A percentile compares a stretch with the other conserved stretches of the same genome.
Evolutionary conservation across 345 rosid species (phyloP).

Genomic region (Syzygium aqueum): DNA sequence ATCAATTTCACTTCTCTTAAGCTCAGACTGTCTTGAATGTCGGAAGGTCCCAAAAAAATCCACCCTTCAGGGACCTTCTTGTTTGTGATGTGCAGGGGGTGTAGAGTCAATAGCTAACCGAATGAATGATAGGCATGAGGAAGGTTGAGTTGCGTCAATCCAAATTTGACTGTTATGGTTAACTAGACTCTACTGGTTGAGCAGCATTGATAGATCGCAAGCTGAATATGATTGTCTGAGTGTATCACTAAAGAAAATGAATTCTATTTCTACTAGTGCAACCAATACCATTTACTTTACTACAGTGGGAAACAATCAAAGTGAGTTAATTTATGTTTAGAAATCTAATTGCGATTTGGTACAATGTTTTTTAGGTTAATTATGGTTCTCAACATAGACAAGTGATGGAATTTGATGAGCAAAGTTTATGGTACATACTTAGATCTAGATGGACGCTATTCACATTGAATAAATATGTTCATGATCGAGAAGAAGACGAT

Average conservation of each 20-base stretch:
- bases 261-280: background rate
- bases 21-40: background rate
- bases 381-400: background rate
- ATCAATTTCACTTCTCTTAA: background rate
- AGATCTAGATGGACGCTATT: background rate
- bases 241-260: background rate
- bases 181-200: background rate
- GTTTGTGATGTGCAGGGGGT: background rate
- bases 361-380: background rate
- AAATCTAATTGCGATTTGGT: background rate
- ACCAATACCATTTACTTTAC: background rate
- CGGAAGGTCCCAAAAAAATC: background rate
- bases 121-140: background rate
- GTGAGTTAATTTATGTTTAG: background rate
- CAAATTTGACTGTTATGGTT: background rate
- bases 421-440: background rate
- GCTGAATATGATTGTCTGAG: background rate
- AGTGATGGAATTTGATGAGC: background rate
- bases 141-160: background rate
- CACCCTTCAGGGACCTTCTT: background rate
- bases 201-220: background rate
- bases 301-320: background rate
- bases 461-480: background rate
- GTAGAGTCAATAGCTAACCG: background rate
- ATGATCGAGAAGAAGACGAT: background rate